phyloP scores from a whole-genome alignment of 768 basidiomycete species.

The Dioszegia hungarica region DNA sequence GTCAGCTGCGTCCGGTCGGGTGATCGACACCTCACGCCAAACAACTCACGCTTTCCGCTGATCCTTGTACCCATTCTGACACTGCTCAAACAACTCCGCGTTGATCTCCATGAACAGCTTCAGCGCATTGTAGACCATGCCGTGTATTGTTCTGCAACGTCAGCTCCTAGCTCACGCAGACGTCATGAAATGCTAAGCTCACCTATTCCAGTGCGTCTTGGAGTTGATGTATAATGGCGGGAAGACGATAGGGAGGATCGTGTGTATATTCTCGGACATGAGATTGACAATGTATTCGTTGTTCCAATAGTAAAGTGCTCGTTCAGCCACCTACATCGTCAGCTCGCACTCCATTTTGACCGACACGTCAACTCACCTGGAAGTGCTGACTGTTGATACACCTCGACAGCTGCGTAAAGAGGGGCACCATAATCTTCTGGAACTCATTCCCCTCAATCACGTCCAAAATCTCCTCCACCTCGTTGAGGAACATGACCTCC shows the following conservation, averaged over 20 bases:
- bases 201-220: slow-evolving; percentile 98
- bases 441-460: slow-evolving; percentile 96
- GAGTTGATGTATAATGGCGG: slow-evolving; percentile 93
- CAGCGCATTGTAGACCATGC: slow-evolving; percentile 97
- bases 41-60: slow-evolving; percentile 74
- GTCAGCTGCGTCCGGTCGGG: no score
- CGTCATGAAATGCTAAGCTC: no score
- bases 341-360: neutral
- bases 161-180: slow-evolving; percentile 1
- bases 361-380: slow-evolving; percentile 55
- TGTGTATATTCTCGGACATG: slow-evolving; percentile 89
- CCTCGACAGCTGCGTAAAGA: slow-evolving; percentile 89
- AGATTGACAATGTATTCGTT: slow-evolving; percentile 99
- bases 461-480: slow-evolving; percentile 97
- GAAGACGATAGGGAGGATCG: slow-evolving; percentile 92
- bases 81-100: slow-evolving; percentile 88
- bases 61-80: slow-evolving; percentile 88
- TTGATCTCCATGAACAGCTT: slow-evolving; percentile 99
- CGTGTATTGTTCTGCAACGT: slow-evolving; percentile 79
- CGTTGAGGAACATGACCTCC: slow-evolving; percentile 99
- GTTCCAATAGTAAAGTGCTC: slow-evolving; percentile 97
- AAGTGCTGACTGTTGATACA: slow-evolving; percentile 99
- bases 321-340: slow-evolving; percentile 68
- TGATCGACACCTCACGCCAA: no score
- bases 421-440: slow-evolving; percentile 83